Evolutionary conservation across 1,284 basidiomycete genomes (phyloP), one percentile per base, ranked within the genome.

Genomic region (Gomphus bonarii): DNA sequence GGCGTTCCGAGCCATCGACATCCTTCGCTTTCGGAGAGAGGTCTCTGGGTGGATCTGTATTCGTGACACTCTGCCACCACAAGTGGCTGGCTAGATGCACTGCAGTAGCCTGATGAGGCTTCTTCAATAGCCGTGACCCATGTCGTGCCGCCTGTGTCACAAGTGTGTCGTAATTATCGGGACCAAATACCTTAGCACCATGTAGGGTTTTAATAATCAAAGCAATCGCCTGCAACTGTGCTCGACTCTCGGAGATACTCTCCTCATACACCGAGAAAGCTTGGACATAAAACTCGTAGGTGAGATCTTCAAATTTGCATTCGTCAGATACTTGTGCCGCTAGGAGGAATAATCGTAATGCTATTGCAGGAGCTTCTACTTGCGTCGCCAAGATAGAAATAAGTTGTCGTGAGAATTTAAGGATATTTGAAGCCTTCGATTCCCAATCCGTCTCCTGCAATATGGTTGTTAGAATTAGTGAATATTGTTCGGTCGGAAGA

Each of bases 201-300:
- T 92, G 90, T 40, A 97, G 73, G 5, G 91, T 88, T 49, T 87
- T 85, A 58, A 97, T 95, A 63, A 97, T 89, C 25, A 95, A 78
- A 6, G 90, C 91, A 67, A 97, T 95, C 28, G 93, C 92, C 67
- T 94, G 91, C 20, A 97, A 73, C 69, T 97, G 94, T 1, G 91
- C 91, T 12, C 92, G 82, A 49, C 85, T 90, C 67, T 97, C 94
- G 48, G 89, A 92, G 56, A 97, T 97, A 64, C 81, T 87, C 67
- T 97, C 95, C 68, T 97, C 94, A 72, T 97, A 97, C 11, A 97
- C 91, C 31, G 87, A 91, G 68, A 97, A 95, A 0, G 93, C 92
- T 68, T 95, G 91, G 8, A 97, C 94, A 66, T 94, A 95, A 64
- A 97, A 85, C 69, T 97, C 94, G 68, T 97, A 97, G 25, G 91